Percentiles rank a stretch among this genome's conserved stretches.
Conservation (phyloP, 805 yeast genomes). For the Debaryomyces hansenii region DNA sequence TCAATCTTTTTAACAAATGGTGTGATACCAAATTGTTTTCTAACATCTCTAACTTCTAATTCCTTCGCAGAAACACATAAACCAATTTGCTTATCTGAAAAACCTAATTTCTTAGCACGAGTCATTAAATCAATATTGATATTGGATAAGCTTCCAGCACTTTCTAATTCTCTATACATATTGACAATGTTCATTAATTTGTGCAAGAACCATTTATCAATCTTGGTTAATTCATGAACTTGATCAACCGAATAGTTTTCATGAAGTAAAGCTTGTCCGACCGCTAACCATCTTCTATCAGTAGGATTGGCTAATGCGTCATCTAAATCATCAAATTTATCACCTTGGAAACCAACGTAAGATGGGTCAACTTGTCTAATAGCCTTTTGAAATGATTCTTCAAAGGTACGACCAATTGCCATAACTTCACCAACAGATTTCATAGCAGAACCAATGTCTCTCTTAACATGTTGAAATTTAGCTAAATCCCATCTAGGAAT, state of each 20-base stretch:
- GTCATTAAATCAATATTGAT: slow-evolving; percentile 68
- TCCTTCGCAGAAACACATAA: slow-evolving; percentile 71
- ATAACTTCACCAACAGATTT: slow-evolving; percentile 98
- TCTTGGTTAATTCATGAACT: slow-evolving; percentile 88
- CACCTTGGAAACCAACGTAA: slow-evolving; percentile 88
- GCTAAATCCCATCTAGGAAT: slow-evolving; percentile 98
- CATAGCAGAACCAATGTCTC: slow-evolving; percentile 94
- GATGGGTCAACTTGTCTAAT: slow-evolving; percentile 95
- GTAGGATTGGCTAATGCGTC: slow-evolving; percentile 80
- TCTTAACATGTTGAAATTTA: slow-evolving; percentile 92
- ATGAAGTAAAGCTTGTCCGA: slow-evolving; percentile 92
- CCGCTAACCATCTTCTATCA: slow-evolving; percentile 96
- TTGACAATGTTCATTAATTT: slow-evolving; percentile 91
- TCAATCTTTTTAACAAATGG: slow-evolving; percentile 97
- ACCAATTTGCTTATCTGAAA: slow-evolving; percentile 93
- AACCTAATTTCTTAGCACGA: slow-evolving; percentile 90
- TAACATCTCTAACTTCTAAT: slow-evolving; percentile 75
- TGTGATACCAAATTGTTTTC: slow-evolving; percentile 75
- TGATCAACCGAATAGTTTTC: slow-evolving; percentile 88
- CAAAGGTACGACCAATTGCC: slow-evolving; percentile 98
- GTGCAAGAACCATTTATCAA: slow-evolving; percentile 94
- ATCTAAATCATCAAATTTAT: slow-evolving; percentile 72
- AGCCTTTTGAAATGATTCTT: slow-evolving; percentile 97
- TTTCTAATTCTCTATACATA: slow-evolving; percentile 79
- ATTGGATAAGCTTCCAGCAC: slow-evolving; percentile 51